Conservation (phyloP, 1,139 yeast species). For the Hyphopichia khmerensis region DNA sequence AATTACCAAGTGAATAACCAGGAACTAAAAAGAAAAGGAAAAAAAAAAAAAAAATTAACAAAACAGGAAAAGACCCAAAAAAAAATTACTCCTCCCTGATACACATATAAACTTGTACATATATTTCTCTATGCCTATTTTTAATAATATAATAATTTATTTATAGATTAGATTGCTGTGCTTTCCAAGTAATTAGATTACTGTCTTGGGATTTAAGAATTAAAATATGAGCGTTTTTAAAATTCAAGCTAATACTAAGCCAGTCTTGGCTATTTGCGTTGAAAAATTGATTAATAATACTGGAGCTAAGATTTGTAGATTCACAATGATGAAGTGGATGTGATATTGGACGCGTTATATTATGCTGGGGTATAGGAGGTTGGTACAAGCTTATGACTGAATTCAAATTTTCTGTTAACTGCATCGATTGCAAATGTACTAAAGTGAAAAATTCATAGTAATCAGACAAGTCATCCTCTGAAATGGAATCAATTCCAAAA, state of each 20-base stretch:
- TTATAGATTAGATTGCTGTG: not conserved
- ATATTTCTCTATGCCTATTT: not conserved
- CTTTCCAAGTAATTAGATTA: not conserved
- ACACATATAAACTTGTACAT: not conserved
- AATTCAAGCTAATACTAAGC: not conserved
- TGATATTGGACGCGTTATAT: not conserved
- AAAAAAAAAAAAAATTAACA: not conserved
- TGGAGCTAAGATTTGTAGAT: not conserved
- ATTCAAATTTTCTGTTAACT: slow-evolving; percentile 11
- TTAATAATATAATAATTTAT: not conserved
- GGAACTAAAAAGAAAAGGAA: not conserved
- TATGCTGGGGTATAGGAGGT: slow-evolving; percentile 7
- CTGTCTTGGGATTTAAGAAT: not conserved
- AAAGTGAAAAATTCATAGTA: slow-evolving; percentile 19
- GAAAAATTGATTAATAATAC: not conserved
- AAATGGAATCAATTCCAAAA: not conserved
- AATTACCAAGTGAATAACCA: no score
- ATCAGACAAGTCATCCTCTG: not conserved
- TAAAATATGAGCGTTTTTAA: not conserved
- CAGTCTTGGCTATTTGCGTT: not conserved
- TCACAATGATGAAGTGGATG: not conserved
- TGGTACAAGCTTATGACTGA: slow-evolving; percentile 14
- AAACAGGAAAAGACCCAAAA: no score
- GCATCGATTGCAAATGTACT: slow-evolving; percentile 15
- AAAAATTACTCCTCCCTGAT: no score